Base-by-base conservation (phyloP, 306 rosid species). In the Fragaria vesca region DNA sequence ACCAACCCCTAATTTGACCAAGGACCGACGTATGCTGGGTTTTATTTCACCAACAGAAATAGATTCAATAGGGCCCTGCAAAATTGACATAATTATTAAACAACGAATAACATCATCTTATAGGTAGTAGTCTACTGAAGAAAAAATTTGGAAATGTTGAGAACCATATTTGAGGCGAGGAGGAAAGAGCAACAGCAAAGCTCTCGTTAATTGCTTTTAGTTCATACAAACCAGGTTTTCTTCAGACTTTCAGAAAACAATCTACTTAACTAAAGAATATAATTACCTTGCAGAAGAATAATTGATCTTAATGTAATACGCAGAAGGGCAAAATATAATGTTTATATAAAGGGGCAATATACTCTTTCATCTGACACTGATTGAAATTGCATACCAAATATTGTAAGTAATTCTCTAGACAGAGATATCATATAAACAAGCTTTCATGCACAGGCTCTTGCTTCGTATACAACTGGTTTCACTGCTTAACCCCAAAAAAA, bases 1-100 rank as follows among this genome's bases (percentile, higher is more conserved):
- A 83, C 97, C 97, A 78, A 86, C 95, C 52, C 98, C 97, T 74
- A 92, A 90, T 80, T 87, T 93, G 83, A 88, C 96, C 82, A 90
- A 86, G 80, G 97, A 93, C 85, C 90, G 97, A 48, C 99, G 94
- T 86, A 96, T 79, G 88, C 99, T 93, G 79, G 93, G 82, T 83
- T 86, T 96, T 71, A 96, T 91, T 88, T 96, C 99, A 82, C 98
- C 98, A 80, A 96, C 88, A 72, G 97, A 91, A 73, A 96, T 83
- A 61, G 98, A 91, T 87, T 96, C 99, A 78, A 96, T 71, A 69
- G 94, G 79, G 80, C 99, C 99, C 99, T 96, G 88, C 79, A 81
- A 75, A 78, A 88, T 73, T 61, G 80, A 67, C 46, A 79, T 67
- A 80, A 81, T 77, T 69, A 77, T 71, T 76, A 79, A 45, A 81